Conservation (phyloP, 2,329 filamentous ascomycete genomes). For the Arthrobotrys conoides region DNA sequence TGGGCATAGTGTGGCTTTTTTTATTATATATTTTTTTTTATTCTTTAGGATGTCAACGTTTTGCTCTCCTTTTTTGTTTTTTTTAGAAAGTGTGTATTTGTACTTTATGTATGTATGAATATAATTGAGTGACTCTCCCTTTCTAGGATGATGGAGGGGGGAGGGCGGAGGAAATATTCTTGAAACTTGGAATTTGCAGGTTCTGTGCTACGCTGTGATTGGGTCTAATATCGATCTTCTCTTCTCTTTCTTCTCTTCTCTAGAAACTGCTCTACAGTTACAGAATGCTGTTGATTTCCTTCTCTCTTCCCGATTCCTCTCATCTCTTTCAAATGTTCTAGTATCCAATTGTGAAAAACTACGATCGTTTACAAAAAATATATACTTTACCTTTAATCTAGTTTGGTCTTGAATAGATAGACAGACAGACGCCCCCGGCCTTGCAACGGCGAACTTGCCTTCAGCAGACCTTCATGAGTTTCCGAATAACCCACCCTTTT, state of each 20-base stretch:
- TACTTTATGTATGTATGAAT: not conserved
- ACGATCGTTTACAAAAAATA: not conserved
- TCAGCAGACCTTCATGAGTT: not conserved
- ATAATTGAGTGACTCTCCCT: not conserved
- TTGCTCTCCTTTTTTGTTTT: not conserved
- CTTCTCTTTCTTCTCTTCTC: not conserved
- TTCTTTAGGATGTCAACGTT: not conserved
- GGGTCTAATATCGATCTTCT: not conserved
- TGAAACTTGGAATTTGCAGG: not conserved
- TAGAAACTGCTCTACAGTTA: slow-evolving; percentile 18
- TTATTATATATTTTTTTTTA: not conserved
- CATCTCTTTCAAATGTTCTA: not conserved
- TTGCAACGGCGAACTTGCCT: not conserved
- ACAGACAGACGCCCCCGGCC: not conserved
- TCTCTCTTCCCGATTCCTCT: not conserved
- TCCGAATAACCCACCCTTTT: slow-evolving; percentile 28
- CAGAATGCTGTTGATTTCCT: not conserved
- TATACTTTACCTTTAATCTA: not conserved
- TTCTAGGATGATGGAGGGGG: not conserved
- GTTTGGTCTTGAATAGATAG: not conserved
- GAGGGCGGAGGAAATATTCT: not conserved
- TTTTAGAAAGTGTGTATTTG: not conserved
- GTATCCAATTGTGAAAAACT: not conserved
- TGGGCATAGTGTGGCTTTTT: not conserved
- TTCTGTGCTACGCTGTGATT: not conserved